Percentiles rank a stretch among this genome's conserved stretches.
These are phyloP conservation scores for Amanita fuliginea DNA, from an alignment of 768 basidiomycete genomes.

Conservation along the genomic window DNA sequence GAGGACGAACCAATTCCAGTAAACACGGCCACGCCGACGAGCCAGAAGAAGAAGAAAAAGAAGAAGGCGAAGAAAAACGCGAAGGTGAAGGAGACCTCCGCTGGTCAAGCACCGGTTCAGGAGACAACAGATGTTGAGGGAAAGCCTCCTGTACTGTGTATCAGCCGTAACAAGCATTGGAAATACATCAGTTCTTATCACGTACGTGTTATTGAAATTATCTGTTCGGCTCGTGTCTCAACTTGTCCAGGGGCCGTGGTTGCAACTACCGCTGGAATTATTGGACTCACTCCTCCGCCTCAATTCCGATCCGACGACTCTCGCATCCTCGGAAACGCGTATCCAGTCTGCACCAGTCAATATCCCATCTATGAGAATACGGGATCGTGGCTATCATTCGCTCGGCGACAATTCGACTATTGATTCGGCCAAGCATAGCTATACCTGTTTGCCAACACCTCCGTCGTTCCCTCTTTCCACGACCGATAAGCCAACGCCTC, in stretches of 20 bases:
- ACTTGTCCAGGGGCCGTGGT: conserved; percentile 69
- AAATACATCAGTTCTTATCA: conserved; percentile 88
- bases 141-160: conserved; percentile 62
- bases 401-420: conserved; percentile 36
- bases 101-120: conserved; percentile 17
- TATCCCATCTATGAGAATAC: conserved; percentile 22
- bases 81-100: conserved; percentile 28
- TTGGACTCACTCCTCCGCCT: conserved; percentile 72
- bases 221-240: neutral
- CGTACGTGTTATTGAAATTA: conserved; percentile 32
- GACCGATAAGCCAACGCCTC: conserved; percentile 63
- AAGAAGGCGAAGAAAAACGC: conserved; percentile 50
- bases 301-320: conserved; percentile 64
- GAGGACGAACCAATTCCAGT: conserved; percentile 12
- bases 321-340: conserved; percentile 36
- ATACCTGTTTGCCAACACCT: conserved; percentile 25
- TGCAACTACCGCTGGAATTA: conserved; percentile 78
- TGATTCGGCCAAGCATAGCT: conserved; percentile 22
- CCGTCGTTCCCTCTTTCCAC: conserved; percentile 42
- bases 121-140: conserved; percentile 25
- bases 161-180: conserved; percentile 93
- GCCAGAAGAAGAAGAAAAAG: conserved; percentile 64
- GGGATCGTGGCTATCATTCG: conserved; percentile 34
- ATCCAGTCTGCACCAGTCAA: conserved; percentile 23
- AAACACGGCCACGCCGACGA: conserved; percentile 12